A percentile compares a stretch with the other conserved stretches of the same genome.
Evolutionary conservation across 345 rosid species (phyloP).

Genomic region (Populus nigra): DNA sequence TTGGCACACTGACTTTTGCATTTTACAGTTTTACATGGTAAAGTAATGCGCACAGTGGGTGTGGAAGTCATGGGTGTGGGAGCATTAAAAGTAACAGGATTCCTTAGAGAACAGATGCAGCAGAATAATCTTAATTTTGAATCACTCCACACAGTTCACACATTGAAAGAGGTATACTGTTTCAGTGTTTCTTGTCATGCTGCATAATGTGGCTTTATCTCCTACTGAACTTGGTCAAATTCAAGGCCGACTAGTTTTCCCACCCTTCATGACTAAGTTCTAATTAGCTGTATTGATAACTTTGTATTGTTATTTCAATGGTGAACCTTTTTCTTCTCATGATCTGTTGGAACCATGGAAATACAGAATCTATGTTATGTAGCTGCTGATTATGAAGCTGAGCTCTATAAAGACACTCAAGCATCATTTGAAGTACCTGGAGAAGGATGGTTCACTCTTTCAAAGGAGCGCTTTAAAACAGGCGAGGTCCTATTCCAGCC

Average conservation of each 20-base stretch:
- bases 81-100: slow-evolving; percentile 82
- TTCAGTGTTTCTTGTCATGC: not conserved
- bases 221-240: not conserved
- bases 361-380: slow-evolving; percentile 84
- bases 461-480: slow-evolving; percentile 82
- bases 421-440: slow-evolving; percentile 64
- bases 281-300: too few species aligned
- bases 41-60: slow-evolving; percentile 85
- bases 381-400: slow-evolving; percentile 72
- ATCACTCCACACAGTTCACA: slow-evolving; percentile 74
- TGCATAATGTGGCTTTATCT: not conserved
- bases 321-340: not conserved
- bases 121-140: slow-evolving; percentile 62
- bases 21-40: slow-evolving; percentile 76
- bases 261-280: not conserved
- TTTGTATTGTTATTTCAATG: too few species aligned
- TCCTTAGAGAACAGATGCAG: slow-evolving; percentile 76
- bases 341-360: slow-evolving; percentile 22
- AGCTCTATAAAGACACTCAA: slow-evolving; percentile 55
- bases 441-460: slow-evolving; percentile 76
- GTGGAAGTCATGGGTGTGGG: slow-evolving; percentile 83
- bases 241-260: not conserved
- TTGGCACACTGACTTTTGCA: slow-evolving; percentile 10
- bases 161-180: slow-evolving; percentile 75
- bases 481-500: slow-evolving; percentile 95